Percentiles rank a stretch among this genome's conserved stretches.
These are phyloP conservation scores for Diplodia seriata DNA, from an alignment of 2,329 filamentous ascomycete genomes.

Conservation along the genomic window DNA sequence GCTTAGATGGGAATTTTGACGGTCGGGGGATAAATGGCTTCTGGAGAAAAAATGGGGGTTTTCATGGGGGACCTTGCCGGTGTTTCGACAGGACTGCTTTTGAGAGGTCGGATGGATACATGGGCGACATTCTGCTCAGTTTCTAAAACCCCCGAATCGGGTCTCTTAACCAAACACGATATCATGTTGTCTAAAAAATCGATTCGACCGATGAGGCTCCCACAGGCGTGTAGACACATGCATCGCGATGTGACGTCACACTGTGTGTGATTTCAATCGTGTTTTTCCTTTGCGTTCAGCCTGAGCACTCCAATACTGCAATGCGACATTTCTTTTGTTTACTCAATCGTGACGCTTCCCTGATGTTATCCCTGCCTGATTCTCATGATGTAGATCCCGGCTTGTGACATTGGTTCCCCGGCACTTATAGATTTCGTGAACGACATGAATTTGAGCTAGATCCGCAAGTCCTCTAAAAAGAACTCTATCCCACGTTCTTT, in stretches of 20 bases:
- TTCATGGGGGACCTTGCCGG: constrained; percentile 31
- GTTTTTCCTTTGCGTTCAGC: constrained; percentile 5
- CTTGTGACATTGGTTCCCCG: background rate
- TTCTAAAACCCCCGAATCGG: constrained; percentile 27
- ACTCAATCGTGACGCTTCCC: background rate
- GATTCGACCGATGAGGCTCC: constrained; percentile 31
- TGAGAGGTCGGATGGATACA: constrained; percentile 32
- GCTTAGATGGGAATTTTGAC: constrained; percentile 47
- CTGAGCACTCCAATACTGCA: constrained; percentile 4
- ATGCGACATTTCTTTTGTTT: constrained; percentile 11
- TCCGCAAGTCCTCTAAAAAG: background rate
- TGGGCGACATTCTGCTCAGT: constrained; percentile 30
- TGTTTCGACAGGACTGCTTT: constrained; percentile 32
- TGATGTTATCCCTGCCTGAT: too few relatives aligned
- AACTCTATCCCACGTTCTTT: background rate
- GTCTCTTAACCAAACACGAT: constrained; percentile 31
- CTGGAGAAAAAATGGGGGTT: constrained; percentile 29
- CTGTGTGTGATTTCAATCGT: constrained; percentile 19
- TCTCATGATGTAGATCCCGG: background rate
- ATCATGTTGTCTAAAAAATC: constrained; percentile 34
- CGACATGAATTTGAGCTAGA: background rate
- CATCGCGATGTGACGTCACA: constrained; percentile 17
- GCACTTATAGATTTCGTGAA: background rate
- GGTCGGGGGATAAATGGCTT: constrained; percentile 17
- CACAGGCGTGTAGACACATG: constrained; percentile 4